phyloP scores from a whole-genome alignment of 805 yeast species.

The Kodamaea fukazawae region DNA sequence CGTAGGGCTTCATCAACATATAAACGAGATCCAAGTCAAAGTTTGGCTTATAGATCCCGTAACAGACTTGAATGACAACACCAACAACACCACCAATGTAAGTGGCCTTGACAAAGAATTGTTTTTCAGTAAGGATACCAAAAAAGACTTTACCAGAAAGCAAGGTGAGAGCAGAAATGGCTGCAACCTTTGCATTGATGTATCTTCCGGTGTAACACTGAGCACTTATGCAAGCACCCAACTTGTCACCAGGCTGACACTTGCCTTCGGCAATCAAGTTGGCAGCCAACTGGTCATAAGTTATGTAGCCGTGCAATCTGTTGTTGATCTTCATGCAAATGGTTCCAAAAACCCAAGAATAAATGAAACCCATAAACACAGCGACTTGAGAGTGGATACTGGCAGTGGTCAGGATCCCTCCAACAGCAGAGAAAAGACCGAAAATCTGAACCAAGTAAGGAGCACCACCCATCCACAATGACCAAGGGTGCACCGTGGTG shows the following conservation, averaged over 20 bases:
- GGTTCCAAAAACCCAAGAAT: constrained; percentile 24
- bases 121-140: constrained; percentile 16
- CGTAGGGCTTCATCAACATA: constrained; percentile 24
- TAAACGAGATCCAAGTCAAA: constrained; percentile 24
- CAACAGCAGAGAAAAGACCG: constrained; percentile 26
- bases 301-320: constrained; percentile 24
- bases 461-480: constrained; percentile 30
- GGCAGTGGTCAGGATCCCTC: constrained; percentile 24
- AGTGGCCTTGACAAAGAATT: constrained; percentile 8
- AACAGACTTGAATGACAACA: constrained; percentile 22
- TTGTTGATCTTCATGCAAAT: constrained; percentile 25
- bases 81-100: constrained; percentile 24
- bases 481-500: constrained; percentile 21
- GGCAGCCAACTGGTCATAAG: constrained; percentile 16
- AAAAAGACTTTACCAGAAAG: constrained; percentile 21
- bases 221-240: constrained; percentile 16
- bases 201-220: constrained; percentile 27
- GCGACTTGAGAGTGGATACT: constrained; percentile 17
- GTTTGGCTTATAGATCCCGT: constrained; percentile 24
- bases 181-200: constrained; percentile 22
- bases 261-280: constrained; percentile 22
- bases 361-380: constrained; percentile 15
- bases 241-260: constrained; percentile 20
- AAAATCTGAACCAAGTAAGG: constrained; percentile 27
- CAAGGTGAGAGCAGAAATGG: constrained; percentile 22